These are phyloP conservation scores for Suillus subaureus DNA, from an alignment of 768 basidiomycete genomes.

Conservation along the genomic window DNA sequence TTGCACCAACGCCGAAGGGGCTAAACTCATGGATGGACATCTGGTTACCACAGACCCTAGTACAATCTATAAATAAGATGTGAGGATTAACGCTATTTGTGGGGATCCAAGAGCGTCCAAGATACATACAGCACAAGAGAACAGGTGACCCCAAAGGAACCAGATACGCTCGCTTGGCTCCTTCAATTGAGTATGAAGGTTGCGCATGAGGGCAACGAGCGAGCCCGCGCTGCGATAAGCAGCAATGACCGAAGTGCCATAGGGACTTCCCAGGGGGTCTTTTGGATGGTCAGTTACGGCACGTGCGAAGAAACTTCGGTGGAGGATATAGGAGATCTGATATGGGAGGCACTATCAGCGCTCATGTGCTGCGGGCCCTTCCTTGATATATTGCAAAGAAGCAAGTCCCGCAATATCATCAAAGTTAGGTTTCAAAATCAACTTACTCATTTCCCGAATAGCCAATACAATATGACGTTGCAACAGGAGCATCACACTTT, in stretches of 20 bases:
- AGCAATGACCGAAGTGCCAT: slow-evolving; percentile 72
- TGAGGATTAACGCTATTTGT: slow-evolving; percentile 17
- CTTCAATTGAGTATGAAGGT: slow-evolving; percentile 64
- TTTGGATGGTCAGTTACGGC: slow-evolving; percentile 75
- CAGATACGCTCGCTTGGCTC: slow-evolving; percentile 67
- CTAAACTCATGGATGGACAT: slow-evolving; percentile 78
- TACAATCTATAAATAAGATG: slow-evolving; percentile 47
- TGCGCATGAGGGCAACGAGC: slow-evolving; percentile 69
- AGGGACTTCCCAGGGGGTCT: slow-evolving; percentile 72
- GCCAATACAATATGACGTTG: slow-evolving; percentile 71
- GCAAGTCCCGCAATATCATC: background rate
- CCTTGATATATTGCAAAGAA: slow-evolving; percentile 1
- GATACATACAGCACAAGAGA: slow-evolving; percentile 63
- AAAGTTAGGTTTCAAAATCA: background rate
- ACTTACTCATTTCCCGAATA: slow-evolving; percentile 69
- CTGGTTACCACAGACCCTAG: slow-evolving; percentile 76
- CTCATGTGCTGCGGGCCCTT: slow-evolving; percentile 1
- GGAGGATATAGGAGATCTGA: slow-evolving; percentile 69
- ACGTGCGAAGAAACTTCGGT: slow-evolving; percentile 73
- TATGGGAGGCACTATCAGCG: slow-evolving; percentile 20
- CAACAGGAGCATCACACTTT: slow-evolving; percentile 46
- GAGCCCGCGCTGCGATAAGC: slow-evolving; percentile 76
- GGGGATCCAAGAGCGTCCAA: background rate
- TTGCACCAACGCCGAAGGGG: slow-evolving; percentile 72
- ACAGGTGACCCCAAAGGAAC: slow-evolving; percentile 49